phyloP scores from a whole-genome alignment of 169 alveolate species.

The Babesia ovis region DNA sequence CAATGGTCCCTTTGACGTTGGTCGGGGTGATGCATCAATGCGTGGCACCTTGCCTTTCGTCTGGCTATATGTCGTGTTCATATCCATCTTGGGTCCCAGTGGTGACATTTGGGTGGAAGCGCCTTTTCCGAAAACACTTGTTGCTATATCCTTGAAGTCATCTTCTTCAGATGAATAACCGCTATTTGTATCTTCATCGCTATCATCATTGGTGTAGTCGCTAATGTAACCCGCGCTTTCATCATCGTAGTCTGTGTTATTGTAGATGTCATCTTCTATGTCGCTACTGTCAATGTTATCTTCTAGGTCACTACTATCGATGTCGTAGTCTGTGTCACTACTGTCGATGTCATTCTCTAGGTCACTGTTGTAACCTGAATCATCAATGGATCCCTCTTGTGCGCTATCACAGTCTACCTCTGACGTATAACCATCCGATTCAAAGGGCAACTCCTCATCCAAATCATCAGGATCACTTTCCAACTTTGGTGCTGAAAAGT shows the following conservation, averaged over 20 bases:
- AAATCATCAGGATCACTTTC: slow-evolving; percentile 36
- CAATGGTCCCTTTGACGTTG: slow-evolving; percentile 17
- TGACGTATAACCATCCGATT: slow-evolving; percentile 2
- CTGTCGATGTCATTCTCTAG: slow-evolving; percentile 29
- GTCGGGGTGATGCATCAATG: too few relatives aligned
- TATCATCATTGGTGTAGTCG: too few relatives aligned
- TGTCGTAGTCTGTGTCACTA: neutral
- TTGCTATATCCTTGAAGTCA: slow-evolving; percentile 57
- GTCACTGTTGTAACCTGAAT: slow-evolving; percentile 1
- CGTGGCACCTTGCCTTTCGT: too few relatives aligned
- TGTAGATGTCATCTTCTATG: slow-evolving; percentile 25
- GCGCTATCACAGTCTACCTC: too few relatives aligned
- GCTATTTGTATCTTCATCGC: too few relatives aligned
- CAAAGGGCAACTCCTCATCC: neutral
- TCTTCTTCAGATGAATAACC: slow-evolving; percentile 30
- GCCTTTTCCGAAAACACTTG: slow-evolving; percentile 23
- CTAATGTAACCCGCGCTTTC: too few relatives aligned
- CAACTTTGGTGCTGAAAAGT: slow-evolving; percentile 7
- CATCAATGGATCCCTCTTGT: too few relatives aligned
- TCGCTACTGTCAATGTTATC: slow-evolving; percentile 28
- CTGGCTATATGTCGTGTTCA: neutral
- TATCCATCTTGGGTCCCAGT: neutral
- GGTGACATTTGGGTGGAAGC: too few relatives aligned
- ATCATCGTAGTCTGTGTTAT: too few relatives aligned
- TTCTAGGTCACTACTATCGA: slow-evolving; percentile 16